Conservation (phyloP, 176 grass and related monocot genomes). For the Bolboschoenus planiculmis region DNA sequence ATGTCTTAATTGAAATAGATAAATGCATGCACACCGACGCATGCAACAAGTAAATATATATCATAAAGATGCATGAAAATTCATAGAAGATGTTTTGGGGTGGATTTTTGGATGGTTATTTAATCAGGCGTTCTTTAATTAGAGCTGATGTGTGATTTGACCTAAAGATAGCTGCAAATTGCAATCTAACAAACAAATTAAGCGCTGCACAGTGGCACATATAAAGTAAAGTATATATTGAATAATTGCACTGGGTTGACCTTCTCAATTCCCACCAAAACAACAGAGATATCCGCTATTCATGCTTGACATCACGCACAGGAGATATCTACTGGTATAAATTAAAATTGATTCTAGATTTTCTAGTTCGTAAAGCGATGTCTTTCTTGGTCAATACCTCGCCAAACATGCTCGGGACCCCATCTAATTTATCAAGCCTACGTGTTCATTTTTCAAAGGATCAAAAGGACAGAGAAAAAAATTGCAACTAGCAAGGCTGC, state of each 20-base stretch:
- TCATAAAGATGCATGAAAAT: too few species aligned
- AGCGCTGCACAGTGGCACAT: neutral
- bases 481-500: neutral
- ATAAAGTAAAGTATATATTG: too few species aligned
- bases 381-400: conserved; percentile 12
- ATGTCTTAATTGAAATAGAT: too few species aligned
- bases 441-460: neutral
- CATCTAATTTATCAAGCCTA: neutral
- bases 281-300: too few species aligned
- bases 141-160: too few species aligned
- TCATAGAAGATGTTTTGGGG: too few species aligned
- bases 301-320: neutral
- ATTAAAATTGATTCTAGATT: neutral
- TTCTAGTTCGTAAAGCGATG: neutral
- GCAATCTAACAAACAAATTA: neutral
- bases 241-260: too few species aligned
- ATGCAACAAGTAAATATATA: too few species aligned
- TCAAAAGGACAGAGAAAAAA: neutral
- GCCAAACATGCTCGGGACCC: conserved; percentile 25
- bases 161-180: neutral
- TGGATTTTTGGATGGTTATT: too few species aligned
- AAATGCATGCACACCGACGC: too few species aligned
- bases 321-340: neutral
- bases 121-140: too few species aligned
- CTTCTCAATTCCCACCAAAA: too few species aligned